Base-by-base conservation (phyloP, 441 rosid genomes). In the Syzygium malaccense region DNA sequence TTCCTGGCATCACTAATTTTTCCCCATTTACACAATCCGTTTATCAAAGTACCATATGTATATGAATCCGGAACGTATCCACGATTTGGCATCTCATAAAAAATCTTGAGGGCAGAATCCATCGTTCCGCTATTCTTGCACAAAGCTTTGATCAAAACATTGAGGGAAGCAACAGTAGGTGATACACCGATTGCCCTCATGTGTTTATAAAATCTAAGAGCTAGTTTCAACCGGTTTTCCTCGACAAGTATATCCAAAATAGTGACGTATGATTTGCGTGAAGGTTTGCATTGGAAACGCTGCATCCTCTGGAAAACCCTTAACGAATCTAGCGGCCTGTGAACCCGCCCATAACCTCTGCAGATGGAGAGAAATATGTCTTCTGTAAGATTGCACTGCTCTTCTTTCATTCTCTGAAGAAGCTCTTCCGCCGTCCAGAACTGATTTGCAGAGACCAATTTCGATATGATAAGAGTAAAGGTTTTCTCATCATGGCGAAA, bases 21-120 rank as follows among this genome's bases (percentile, higher is more conserved):
- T 54, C 96, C 96, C 58, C 92, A 91, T 88, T 93, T 94, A 91
- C 97, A 98, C 90, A 98, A 90, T 88, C 98, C 99, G 93, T 95
- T 97, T 60, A 98, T 94, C 92, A 98, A 90, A 54, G 99, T 97
- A 48, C 99, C 99, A 88, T 94, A 96, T 0, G 99, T 96, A 91
- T 97, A 98, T 2, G 96, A 94, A 94, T 98, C 99, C 0, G 99
- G 99, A 75, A 51, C 84, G 90, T 91, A 96, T 58, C 98, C 95
- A 8, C 92, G 95, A 86, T 91, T 92, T 8, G 98, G 95, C 99
- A 97, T 98, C 92, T 98, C 98, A 6, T 7, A 93, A 66, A 97
- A 98, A 86, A 97, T 96, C 94, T 86, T 92, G 86, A 97, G 86
- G 66, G 97, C 99, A 91, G 97, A 91, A 95, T 94, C 94, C 64